phyloP scores from a whole-genome alignment of 2,329 filamentous ascomycete species.

The Trichoderma citrinoviride region DNA sequence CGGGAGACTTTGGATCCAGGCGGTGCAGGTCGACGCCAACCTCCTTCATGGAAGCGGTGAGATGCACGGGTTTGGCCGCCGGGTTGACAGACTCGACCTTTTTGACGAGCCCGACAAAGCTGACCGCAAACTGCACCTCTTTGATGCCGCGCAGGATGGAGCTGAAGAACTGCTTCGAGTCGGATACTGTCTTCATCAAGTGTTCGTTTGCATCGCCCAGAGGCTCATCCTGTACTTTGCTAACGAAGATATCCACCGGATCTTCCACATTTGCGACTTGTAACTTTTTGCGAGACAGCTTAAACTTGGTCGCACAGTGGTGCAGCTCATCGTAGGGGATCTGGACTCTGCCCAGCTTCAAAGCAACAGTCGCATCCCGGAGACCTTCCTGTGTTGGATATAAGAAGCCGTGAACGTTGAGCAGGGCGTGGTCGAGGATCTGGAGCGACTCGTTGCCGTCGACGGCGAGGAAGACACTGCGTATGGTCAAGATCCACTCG shows the following conservation, averaged over 20 bases:
- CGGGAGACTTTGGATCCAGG: conserved; percentile 86
- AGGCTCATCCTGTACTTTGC: conserved; percentile 62
- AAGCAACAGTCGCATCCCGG: conserved; percentile 80
- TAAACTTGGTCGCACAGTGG: conserved; percentile 58
- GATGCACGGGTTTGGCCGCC: conserved; percentile 66
- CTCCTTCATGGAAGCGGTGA: conserved; percentile 94
- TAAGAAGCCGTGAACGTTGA: conserved; percentile 89
- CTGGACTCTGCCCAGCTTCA: conserved; percentile 88
- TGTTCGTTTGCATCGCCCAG: conserved; percentile 65
- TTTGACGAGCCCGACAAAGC: conserved; percentile 84
- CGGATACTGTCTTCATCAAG: conserved; percentile 79
- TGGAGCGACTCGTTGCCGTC: conserved; percentile 83
- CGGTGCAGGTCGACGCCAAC: conserved; percentile 89
- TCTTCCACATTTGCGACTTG: conserved; percentile 40
- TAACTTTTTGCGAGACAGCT: conserved; percentile 40
- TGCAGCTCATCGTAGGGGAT: conserved; percentile 85
- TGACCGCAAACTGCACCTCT: conserved; percentile 92
- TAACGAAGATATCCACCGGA: conserved; percentile 62
- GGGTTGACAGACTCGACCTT: conserved; percentile 67
- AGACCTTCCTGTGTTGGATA: conserved; percentile 83
- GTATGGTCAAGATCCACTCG: conserved; percentile 87
- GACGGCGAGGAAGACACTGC: conserved; percentile 84
- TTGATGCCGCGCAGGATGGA: conserved; percentile 91
- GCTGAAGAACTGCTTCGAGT: conserved; percentile 87
- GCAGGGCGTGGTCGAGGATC: conserved; percentile 78